A percentile compares a stretch with the other conserved stretches of the same genome.
These are phyloP conservation scores for Asclepias syriaca DNA, from an alignment of 257 asterid genomes.

Conservation along the genomic window DNA sequence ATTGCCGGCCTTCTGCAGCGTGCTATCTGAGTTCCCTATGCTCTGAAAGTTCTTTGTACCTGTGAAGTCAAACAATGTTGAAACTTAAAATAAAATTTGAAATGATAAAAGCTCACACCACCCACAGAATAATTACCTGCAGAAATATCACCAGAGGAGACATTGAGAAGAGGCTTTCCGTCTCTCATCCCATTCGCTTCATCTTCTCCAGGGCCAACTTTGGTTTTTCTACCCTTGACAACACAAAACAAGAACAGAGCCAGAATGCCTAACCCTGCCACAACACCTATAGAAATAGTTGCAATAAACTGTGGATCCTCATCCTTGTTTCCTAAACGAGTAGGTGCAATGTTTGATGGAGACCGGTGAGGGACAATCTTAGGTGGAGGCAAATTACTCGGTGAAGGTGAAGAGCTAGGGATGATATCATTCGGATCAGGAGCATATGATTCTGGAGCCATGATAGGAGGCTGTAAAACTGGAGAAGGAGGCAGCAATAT, in stretches of 20 bases:
- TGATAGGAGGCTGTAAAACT: constrained; percentile 17
- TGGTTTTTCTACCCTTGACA: constrained; percentile 26
- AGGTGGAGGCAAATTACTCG: constrained; percentile 8
- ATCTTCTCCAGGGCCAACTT: constrained; percentile 37
- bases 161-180: constrained; percentile 65
- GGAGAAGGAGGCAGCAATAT: constrained; percentile 23
- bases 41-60: constrained; percentile 34
- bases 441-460: constrained; percentile 20
- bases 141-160: constrained; percentile 36
- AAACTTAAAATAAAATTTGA: background rate
- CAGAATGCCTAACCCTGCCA: constrained; percentile 44
- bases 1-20: constrained; percentile 24
- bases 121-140: constrained; percentile 38
- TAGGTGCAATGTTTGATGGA: constrained; percentile 19
- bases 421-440: constrained; percentile 14
- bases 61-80: constrained; percentile 23
- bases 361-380: background rate
- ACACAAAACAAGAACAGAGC: constrained; percentile 40
- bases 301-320: constrained; percentile 22
- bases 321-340: constrained; percentile 15
- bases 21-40: constrained; percentile 21
- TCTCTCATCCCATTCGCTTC: constrained; percentile 57
- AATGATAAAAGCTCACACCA: constrained; percentile 5
- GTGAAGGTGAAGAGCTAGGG: constrained; percentile 15
- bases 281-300: constrained; percentile 33